These are phyloP conservation scores for Torulaspora gathmanii DNA, from an alignment of 805 yeast genomes.

Conservation along the genomic window DNA sequence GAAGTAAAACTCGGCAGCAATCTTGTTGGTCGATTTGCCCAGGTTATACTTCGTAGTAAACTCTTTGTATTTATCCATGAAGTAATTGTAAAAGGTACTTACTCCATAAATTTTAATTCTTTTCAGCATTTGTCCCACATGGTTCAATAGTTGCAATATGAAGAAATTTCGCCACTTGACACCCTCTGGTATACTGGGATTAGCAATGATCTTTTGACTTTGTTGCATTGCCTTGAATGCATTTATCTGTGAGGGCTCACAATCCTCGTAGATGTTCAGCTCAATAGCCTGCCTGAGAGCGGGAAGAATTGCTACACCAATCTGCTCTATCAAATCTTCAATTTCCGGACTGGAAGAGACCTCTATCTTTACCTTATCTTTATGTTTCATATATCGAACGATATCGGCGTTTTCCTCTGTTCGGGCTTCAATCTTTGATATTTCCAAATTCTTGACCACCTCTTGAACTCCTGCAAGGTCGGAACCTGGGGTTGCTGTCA, in stretches of 20 bases:
- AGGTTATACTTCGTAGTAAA: conserved; percentile 53
- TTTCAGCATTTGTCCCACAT: conserved; percentile 66
- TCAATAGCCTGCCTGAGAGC: conserved; percentile 59
- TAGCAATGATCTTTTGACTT: conserved; percentile 50
- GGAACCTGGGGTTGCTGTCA: conserved; percentile 95
- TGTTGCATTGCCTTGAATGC: conserved; percentile 69
- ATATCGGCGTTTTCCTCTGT: conserved; percentile 83
- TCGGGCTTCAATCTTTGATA: conserved; percentile 77
- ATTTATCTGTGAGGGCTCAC: conserved; percentile 64
- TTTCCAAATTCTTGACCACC: conserved; percentile 65
- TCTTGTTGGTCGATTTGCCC: conserved; percentile 60
- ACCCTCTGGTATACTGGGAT: conserved; percentile 59
- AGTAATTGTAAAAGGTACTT: conserved; percentile 65
- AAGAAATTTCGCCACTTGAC: conserved; percentile 68
- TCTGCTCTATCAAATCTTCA: conserved; percentile 46
- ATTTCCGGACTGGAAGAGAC: conserved; percentile 55
- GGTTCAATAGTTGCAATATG: conserved; percentile 56
- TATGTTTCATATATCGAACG: conserved; percentile 67
- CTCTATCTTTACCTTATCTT: conserved; percentile 54
- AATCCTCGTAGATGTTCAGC: conserved; percentile 55
- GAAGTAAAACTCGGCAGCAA: conserved; percentile 57
- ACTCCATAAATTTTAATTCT: conserved; percentile 79
- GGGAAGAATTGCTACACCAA: conserved; percentile 66
- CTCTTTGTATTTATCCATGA: conserved; percentile 52
- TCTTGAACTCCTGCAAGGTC: conserved; percentile 84